Evolutionary conservation across 2,329 filamentous ascomycete species (phyloP).

Genomic region (Aurifilum marmelostoma): DNA sequence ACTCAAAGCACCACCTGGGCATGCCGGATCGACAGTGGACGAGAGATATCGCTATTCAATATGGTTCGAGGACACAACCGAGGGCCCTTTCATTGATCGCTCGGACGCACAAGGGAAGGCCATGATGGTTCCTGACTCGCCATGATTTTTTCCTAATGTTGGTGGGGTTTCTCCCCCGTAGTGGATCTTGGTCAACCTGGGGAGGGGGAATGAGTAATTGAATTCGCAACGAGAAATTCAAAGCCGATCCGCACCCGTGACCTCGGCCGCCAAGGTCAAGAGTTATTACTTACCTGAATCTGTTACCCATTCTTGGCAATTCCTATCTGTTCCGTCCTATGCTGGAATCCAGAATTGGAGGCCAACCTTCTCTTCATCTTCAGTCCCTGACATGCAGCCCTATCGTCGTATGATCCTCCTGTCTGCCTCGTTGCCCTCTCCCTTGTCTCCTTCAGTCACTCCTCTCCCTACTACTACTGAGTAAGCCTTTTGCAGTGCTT

Average conservation of each 20-base stretch:
- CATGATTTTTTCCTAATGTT: not conserved
- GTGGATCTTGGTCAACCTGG: constrained; percentile 10
- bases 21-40: not conserved
- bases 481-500: not conserved
- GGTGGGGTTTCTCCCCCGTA: constrained; percentile 4
- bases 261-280: not conserved
- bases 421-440: not conserved
- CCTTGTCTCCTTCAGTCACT: not conserved
- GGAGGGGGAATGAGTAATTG: constrained; percentile 11
- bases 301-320: constrained; percentile 8
- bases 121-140: constrained; percentile 7
- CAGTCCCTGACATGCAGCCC: not conserved
- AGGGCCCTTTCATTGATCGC: not conserved
- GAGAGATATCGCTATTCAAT: constrained; percentile 7
- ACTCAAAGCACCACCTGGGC: not conserved
- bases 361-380: not conserved
- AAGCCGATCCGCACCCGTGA: constrained; percentile 4
- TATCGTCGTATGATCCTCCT: not conserved
- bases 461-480: not conserved
- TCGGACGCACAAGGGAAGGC: not conserved
- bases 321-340: not conserved
- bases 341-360: not conserved
- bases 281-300: constrained; percentile 7
- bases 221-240: constrained; percentile 8
- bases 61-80: not conserved